Conservation (phyloP, 768 basidiomycete species). For the Auricularia cornea region DNA sequence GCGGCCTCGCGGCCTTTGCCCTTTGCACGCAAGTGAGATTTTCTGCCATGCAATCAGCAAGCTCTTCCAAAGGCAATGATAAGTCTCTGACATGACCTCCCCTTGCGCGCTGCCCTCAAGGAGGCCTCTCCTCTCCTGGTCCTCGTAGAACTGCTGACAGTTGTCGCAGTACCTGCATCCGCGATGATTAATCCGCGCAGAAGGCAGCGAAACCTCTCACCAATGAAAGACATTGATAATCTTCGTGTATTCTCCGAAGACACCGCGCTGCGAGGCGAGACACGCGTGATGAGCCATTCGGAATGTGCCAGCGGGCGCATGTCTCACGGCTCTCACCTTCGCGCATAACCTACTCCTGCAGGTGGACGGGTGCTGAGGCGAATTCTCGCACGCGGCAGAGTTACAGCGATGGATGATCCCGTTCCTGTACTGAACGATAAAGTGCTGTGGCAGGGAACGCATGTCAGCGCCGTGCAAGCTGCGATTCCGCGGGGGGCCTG, state of each 20-base stretch:
- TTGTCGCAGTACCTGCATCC: neutral
- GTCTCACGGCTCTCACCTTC: neutral
- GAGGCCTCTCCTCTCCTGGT: neutral
- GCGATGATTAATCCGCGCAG: neutral
- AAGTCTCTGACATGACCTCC: neutral
- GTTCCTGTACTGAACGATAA: neutral
- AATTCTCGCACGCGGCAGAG: neutral
- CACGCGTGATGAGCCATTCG: neutral
- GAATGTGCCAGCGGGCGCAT: neutral
- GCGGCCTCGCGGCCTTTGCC: neutral
- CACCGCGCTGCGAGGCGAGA: neutral
- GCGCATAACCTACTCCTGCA: neutral
- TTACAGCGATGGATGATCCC: neutral
- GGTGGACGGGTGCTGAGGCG: neutral
- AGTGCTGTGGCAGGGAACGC: neutral
- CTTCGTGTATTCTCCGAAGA: neutral
- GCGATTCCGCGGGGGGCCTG: too few species aligned
- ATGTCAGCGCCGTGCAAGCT: neutral
- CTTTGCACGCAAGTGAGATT: neutral
- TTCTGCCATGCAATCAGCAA: neutral
- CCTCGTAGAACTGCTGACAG: neutral
- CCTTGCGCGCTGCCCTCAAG: neutral
- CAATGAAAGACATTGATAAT: neutral
- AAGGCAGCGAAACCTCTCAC: neutral
- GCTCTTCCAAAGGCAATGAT: neutral